phyloP scores from a whole-genome alignment of 2,329 filamentous ascomycete genomes.

The Phaeoacremonium minimum region DNA sequence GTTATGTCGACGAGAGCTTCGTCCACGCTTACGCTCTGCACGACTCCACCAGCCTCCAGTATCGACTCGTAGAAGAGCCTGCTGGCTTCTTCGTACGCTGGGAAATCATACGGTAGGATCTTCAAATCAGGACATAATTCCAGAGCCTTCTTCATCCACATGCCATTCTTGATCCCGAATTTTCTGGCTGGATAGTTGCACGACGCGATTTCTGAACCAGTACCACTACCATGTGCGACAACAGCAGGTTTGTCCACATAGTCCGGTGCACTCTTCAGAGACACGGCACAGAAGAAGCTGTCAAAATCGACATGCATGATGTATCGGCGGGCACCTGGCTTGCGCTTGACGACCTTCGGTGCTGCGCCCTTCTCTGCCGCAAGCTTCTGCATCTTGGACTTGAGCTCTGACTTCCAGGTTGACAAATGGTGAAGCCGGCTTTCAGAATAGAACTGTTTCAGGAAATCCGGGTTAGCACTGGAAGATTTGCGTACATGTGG shows the following conservation, averaged over 20 bases:
- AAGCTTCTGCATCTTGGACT: constrained; percentile 78
- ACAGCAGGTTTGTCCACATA: constrained; percentile 75
- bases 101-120: constrained; percentile 92
- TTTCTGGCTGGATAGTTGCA: constrained; percentile 91
- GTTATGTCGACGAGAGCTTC: constrained; percentile 89
- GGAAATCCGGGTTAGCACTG: constrained; percentile 86
- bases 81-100: constrained; percentile 90
- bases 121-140: constrained; percentile 82
- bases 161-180: constrained; percentile 91
- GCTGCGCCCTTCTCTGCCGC: constrained; percentile 62
- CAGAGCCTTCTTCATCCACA: constrained; percentile 96
- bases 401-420: constrained; percentile 93
- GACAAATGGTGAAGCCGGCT: constrained; percentile 93
- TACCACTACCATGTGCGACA: constrained; percentile 81
- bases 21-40: constrained; percentile 96
- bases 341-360: constrained; percentile 40
- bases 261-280: constrained; percentile 71
- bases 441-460: constrained; percentile 92
- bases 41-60: constrained; percentile 70
- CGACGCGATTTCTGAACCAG: constrained; percentile 90
- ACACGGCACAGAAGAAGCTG: constrained; percentile 96
- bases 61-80: constrained; percentile 83
- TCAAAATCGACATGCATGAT: constrained; percentile 97
- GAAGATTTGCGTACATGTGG: constrained; percentile 84
- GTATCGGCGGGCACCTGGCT: constrained; percentile 67